Evolutionary conservation across 2,329 filamentous ascomycete genomes (phyloP).

Genomic region (Fusarium goolgardi): DNA sequence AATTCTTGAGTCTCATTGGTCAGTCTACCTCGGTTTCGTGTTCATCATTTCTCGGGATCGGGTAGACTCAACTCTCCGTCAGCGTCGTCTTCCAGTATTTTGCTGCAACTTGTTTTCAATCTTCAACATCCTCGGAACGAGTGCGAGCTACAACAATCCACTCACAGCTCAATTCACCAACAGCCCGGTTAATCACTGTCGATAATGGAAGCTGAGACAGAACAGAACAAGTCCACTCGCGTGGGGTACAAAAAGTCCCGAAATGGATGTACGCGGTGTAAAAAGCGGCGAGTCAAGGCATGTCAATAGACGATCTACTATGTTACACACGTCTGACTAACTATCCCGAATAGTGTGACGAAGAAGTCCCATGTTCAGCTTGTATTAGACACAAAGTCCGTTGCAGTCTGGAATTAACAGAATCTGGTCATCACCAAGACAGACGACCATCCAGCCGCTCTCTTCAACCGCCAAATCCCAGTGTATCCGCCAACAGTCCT

Average conservation of each 20-base stretch:
- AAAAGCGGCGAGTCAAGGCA: constrained; percentile 33
- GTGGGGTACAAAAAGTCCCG: constrained; percentile 38
- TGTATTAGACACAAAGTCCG: constrained; percentile 28
- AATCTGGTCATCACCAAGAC: background rate
- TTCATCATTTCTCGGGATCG: constrained; percentile 20
- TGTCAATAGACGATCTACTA: background rate
- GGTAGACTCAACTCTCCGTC: constrained; percentile 9
- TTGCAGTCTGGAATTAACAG: constrained; percentile 19
- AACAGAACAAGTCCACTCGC: constrained; percentile 13
- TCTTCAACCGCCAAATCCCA: constrained; percentile 8
- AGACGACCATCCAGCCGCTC: constrained; percentile 5
- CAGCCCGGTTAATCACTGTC: no score
- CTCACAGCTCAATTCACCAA: background rate
- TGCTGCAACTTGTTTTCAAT: background rate
- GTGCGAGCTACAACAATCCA: constrained; percentile 7
- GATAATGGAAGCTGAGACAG: constrained; percentile 4
- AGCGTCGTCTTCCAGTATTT: background rate
- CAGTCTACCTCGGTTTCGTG: background rate
- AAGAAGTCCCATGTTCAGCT: constrained; percentile 25
- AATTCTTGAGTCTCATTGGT: background rate
- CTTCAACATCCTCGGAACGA: constrained; percentile 19
- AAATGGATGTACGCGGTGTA: constrained; percentile 32
- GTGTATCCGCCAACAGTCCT: background rate
- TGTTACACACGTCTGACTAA: background rate
- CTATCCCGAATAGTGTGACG: constrained; percentile 10